Evolutionary conservation across 1,284 basidiomycete species (phyloP), one percentile per base, ranked within the genome.

Genomic region (Hemileia vastatrix): DNA sequence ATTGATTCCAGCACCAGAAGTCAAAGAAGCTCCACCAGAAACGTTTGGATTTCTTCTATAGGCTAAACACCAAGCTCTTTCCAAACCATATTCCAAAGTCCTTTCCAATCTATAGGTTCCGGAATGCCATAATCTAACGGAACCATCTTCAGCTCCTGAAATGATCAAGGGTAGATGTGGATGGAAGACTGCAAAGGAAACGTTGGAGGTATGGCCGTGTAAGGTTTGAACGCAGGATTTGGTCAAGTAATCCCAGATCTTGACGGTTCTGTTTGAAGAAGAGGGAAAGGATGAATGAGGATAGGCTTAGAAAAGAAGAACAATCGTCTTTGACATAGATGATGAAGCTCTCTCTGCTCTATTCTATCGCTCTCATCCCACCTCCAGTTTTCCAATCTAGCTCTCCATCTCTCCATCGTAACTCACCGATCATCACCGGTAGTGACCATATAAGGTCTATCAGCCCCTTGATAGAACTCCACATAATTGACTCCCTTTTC

Each of bases 91-190:
- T 67, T 75, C 72, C 45, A 75, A 70, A 50, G 73, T 75, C 2
- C 71, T 70, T 63, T 75, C 73, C 58, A 75, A 71, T 2, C 73
- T 67, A 68, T 75, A 75, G 36, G 73, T 75, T 65, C 73, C 73
- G 49, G 71, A 68, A 55, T 75, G 73, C 73, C 73, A 75, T n/a
- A 75, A 66, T 66, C 74, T 75, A 62, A 75, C 72, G 24, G 72
- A 72, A 18, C 73, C 73, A 53, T 75, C 73, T 59, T 75, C 73
- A 54, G 72, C 72, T 57, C 73, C 73, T 13, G 72, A 73, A 53
- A 75, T 69, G 67, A 75, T 73, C 64, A 75, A 68, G 27, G 73
- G 73, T 23, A 75, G 63, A 2, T 69, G 68, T 3, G 73, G 72
- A 63, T 75, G 73, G 66, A 74, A 75, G 55, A 73, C 64, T 61